These are phyloP conservation scores for Mycena vitilis DNA, from an alignment of 768 basidiomycete genomes.

Conservation along the genomic window DNA sequence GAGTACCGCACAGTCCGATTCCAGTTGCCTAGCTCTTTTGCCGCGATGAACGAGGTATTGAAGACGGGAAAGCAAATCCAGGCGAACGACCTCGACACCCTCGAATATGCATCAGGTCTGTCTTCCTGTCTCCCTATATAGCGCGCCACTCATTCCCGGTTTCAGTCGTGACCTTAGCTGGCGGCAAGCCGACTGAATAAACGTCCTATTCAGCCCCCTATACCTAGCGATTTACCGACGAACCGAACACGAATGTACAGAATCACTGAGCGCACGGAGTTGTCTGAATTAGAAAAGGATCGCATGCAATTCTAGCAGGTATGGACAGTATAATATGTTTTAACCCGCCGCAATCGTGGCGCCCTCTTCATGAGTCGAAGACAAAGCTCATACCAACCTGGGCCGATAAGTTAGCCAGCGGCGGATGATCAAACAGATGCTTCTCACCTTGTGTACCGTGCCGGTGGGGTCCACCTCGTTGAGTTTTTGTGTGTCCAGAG, in stretches of 20 bases:
- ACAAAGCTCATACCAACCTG: conserved; percentile 79
- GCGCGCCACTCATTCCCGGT: not conserved
- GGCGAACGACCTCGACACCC: conserved; percentile 82
- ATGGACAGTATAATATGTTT: conserved; percentile 26
- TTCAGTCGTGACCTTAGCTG: conserved; percentile 39
- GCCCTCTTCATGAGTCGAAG: conserved; percentile 73
- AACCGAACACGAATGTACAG: conserved; percentile 34
- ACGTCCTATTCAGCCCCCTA: not conserved
- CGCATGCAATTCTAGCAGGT: conserved; percentile 25
- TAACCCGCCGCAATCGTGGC: conserved; percentile 9
- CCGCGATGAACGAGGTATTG: conserved; percentile 72
- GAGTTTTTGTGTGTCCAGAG: conserved; percentile 92
- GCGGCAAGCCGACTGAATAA: no score
- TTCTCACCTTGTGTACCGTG: conserved; percentile 78
- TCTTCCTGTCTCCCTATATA: conserved; percentile 42
- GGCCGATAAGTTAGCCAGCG: conserved; percentile 3
- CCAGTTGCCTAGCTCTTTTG: conserved; percentile 70
- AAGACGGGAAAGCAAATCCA: conserved; percentile 66
- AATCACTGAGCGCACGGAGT: conserved; percentile 6
- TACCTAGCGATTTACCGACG: conserved; percentile 27
- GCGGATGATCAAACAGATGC: not conserved
- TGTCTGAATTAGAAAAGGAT: conserved; percentile 17
- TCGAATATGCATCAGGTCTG: conserved; percentile 78
- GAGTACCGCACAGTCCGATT: conserved; percentile 49
- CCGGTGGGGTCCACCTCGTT: conserved; percentile 76